These are phyloP conservation scores for Cercospora citrullina DNA, from an alignment of 2,329 filamentous ascomycete species.

Conservation along the genomic window DNA sequence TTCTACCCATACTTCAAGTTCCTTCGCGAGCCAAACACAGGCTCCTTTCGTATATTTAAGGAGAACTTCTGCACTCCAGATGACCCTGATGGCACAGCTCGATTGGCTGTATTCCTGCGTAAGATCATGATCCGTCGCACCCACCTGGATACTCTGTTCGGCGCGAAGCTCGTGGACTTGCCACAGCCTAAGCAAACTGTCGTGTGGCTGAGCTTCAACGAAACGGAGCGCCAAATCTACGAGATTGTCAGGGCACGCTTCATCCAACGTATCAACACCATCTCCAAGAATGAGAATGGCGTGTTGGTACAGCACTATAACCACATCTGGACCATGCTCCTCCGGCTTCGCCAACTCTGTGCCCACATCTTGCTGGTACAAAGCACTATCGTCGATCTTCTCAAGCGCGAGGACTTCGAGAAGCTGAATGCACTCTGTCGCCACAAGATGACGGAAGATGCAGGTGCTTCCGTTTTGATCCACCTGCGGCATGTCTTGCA, in stretches of 20 bases:
- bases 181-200: constrained; percentile 51
- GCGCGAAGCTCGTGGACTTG: constrained; percentile 55
- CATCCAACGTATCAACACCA: constrained; percentile 45
- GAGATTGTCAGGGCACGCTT: constrained; percentile 52
- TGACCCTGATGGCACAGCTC: constrained; percentile 37
- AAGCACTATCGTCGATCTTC: constrained; percentile 46
- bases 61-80: constrained; percentile 44
- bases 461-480: constrained; percentile 19
- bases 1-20: constrained; percentile 49
- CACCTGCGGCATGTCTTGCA: constrained; percentile 29
- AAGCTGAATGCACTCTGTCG: constrained; percentile 37
- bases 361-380: constrained; percentile 53
- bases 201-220: constrained; percentile 51
- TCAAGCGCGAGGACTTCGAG: constrained; percentile 50
- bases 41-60: constrained; percentile 46
- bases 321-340: constrained; percentile 50
- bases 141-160: constrained; percentile 55
- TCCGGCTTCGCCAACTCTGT: constrained; percentile 54
- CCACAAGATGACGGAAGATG: constrained; percentile 20
- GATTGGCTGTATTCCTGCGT: constrained; percentile 42
- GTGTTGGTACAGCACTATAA: constrained; percentile 40
- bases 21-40: constrained; percentile 44
- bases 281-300: constrained; percentile 23
- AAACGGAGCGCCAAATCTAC: constrained; percentile 56
- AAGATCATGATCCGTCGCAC: constrained; percentile 58